Evolutionary conservation across 768 basidiomycete species (phyloP), one percentile per base, ranked within the genome.

Genomic region (Boletellus ananiceps): DNA sequence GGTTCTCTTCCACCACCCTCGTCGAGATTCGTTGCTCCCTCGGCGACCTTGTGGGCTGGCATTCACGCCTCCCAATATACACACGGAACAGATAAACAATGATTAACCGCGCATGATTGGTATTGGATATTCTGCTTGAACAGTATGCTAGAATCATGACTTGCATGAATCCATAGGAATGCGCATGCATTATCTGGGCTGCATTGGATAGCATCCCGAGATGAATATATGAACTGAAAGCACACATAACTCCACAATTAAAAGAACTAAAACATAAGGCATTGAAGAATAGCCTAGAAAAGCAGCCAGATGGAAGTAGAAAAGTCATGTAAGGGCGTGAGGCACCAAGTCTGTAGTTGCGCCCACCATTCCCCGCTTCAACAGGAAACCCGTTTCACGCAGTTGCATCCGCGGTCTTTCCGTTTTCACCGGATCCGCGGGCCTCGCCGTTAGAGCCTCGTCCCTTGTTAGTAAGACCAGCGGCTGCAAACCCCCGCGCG

Each of bases 401-500:
- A 43, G 47, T 43, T 21, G 44, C 19, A 34, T 67, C 65, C 37
- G 59, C 61, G n/a, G 50, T 31, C 45, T 56, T 67, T 16, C 55
- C 54, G 33, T 63, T 66, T 41, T 68, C 65, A 11, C 55, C 59
- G 5, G 65, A 41, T 5, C 63, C 59, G 37, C 65, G 66, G 21
- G 57, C 47, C 35, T 67, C 66, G 3, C 66, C 66, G 16, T 67
- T 69, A 7, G 52, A 43, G 16, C 64, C 67, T 44, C 61, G 62
- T 4, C 67, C 65, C 48, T 63, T 67, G 14, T 40, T 36, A 19
- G 69, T 83, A 55, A 91, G 69, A 4, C 88, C 88, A 14, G 86
- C 88, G 8, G 82, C 81, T 4, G 82, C 78, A 46, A 89, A 77
- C 12, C 80, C 80, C 51, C 86, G 72, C 12, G 80, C 75, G n/a